Conservation (phyloP, 148 eudicot genomes). For the Hydrangea macrophylla region DNA sequence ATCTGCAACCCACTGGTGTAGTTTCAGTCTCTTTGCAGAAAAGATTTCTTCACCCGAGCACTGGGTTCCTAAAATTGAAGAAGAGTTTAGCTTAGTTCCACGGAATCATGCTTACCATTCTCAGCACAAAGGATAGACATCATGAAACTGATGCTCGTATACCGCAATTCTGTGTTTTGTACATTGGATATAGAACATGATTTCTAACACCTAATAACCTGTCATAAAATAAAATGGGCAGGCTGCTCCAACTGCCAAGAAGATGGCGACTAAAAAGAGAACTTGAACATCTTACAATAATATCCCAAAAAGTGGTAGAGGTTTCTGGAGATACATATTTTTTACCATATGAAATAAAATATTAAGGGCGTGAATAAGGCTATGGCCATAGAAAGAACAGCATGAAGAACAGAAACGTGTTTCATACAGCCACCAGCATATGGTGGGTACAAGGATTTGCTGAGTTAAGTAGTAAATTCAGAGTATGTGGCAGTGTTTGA, state of each 20-base stretch:
- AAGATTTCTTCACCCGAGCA: slow-evolving; percentile 48
- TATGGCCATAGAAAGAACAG: too few species aligned
- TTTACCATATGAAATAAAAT: not conserved
- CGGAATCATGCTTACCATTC: not conserved
- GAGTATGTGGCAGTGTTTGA: not conserved
- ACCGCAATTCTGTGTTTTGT: not conserved
- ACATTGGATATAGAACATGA: not conserved
- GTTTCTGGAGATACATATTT: not conserved
- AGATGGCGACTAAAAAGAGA: not conserved
- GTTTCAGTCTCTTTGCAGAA: slow-evolving; percentile 53
- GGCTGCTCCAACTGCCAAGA: not conserved
- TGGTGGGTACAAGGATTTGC: not conserved
- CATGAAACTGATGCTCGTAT: not conserved
- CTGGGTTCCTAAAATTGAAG: slow-evolving; percentile 32
- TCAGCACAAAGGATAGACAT: not conserved
- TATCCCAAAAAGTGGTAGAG: not conserved
- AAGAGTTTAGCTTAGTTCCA: slow-evolving; percentile 1
- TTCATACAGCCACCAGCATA: not conserved
- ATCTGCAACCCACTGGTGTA: slow-evolving; percentile 48
- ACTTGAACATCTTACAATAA: not conserved
- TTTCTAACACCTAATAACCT: not conserved
- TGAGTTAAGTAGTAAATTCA: not conserved
- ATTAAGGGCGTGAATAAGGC: too few species aligned
- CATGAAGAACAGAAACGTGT: not conserved
- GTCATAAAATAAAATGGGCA: not conserved